Percentiles rank a stretch among this genome's conserved stretches.
Evolutionary conservation across 306 rosid genomes (phyloP).

Genomic region (Hippophae gyantsensis): DNA sequence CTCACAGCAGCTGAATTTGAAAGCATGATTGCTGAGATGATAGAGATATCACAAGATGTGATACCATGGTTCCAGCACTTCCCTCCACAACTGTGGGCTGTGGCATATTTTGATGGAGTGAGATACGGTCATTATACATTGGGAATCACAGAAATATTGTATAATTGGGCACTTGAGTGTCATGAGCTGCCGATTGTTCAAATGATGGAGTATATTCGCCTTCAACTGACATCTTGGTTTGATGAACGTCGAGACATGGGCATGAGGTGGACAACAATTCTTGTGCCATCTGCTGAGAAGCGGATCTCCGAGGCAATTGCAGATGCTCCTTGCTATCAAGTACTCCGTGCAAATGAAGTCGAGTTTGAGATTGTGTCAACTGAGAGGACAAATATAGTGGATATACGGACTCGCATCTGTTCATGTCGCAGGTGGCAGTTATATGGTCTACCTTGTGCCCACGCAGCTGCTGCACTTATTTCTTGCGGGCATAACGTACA

Average conservation of each 20-base stretch:
- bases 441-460: conserved; percentile 96
- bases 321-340: conserved; percentile 94
- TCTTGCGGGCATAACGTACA: conserved; percentile 89
- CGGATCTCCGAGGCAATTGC: conserved; percentile 74
- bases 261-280: conserved; percentile 74
- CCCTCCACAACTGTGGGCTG: conserved; percentile 96
- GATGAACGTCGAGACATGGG: conserved; percentile 65
- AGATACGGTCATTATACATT: conserved; percentile 84
- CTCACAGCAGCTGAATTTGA: conserved; percentile 87
- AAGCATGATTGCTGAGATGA: conserved; percentile 79
- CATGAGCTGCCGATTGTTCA: conserved; percentile 94
- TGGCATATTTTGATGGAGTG: conserved; percentile 90
- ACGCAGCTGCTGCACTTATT: conserved; percentile 93
- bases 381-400: conserved; percentile 93
- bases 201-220: conserved; percentile 94
- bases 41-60: conserved; percentile 77
- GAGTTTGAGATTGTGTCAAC: conserved; percentile 97
- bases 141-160: conserved; percentile 83
- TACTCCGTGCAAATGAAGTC: conserved; percentile 90
- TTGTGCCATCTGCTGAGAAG: conserved; percentile 93
- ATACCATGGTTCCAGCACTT: conserved; percentile 72
- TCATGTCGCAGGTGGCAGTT: conserved; percentile 97
- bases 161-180: conserved; percentile 97
- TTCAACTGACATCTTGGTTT: conserved; percentile 65
- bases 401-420: conserved; percentile 73